These are phyloP conservation scores for Colletotrichum destructivum DNA, from an alignment of 2,329 filamentous ascomycete genomes.

Conservation along the genomic window DNA sequence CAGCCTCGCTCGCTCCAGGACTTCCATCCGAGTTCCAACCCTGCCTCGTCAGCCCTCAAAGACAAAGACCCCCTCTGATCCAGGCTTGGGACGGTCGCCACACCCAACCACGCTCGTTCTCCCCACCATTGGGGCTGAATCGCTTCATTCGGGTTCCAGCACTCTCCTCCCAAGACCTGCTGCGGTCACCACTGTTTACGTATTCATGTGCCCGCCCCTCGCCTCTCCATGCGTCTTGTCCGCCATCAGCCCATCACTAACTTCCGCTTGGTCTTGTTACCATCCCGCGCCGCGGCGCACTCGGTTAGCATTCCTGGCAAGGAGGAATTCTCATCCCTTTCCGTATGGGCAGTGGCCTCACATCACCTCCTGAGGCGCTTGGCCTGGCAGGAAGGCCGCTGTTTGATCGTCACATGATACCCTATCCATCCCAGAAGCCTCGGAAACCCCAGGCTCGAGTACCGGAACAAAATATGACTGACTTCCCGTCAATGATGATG, in stretches of 20 bases:
- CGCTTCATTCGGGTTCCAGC: constrained; percentile 21
- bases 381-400: neutral
- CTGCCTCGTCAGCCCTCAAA: constrained; percentile 2
- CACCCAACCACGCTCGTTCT: neutral
- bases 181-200: constrained; percentile 12
- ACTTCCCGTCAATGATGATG: constrained; percentile 33
- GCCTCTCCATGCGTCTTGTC: constrained; percentile 6
- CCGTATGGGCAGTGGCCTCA: neutral
- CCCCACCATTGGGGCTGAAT: constrained; percentile 39
- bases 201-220: neutral
- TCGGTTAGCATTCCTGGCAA: neutral
- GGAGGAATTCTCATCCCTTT: neutral
- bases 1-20: constrained; percentile 37
- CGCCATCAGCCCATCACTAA: neutral
- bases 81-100: neutral
- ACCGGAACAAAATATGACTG: constrained; percentile 3
- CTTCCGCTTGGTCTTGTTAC: neutral
- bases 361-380: constrained; percentile 13
- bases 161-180: constrained; percentile 27
- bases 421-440: constrained; percentile 3
- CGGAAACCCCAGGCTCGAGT: neutral
- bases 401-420: constrained; percentile 36
- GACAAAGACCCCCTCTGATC: constrained; percentile 4
- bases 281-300: neutral
- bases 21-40: neutral